phyloP scores from a whole-genome alignment of 2,329 filamentous ascomycete genomes.

The Neurospora crassa region DNA sequence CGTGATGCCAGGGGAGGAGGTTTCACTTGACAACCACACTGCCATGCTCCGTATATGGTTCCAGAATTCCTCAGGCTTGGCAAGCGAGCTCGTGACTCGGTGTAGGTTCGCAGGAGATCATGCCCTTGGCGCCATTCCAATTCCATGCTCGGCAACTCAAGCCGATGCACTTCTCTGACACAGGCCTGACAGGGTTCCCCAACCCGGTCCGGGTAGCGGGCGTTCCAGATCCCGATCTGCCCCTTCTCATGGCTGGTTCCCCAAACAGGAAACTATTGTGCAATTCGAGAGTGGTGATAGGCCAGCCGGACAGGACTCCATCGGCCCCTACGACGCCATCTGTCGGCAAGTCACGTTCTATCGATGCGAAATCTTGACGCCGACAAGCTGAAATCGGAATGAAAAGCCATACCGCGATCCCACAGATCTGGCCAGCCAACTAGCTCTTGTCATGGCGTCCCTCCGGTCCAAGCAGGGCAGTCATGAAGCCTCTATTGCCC shows the following conservation, averaged over 20 bases:
- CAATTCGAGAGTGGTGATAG: not conserved
- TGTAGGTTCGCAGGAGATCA: not conserved
- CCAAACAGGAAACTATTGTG: not conserved
- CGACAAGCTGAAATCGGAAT: not conserved
- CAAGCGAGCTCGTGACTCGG: not conserved
- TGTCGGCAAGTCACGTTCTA: not conserved
- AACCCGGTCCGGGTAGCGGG: constrained; percentile 17
- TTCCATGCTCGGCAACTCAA: constrained; percentile 22
- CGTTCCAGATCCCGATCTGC: constrained; percentile 5
- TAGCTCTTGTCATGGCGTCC: not conserved
- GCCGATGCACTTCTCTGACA: constrained; percentile 30
- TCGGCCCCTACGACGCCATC: not conserved
- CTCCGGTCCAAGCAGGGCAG: not conserved
- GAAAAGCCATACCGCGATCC: not conserved
- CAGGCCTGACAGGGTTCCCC: constrained; percentile 13
- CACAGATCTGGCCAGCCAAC: not conserved
- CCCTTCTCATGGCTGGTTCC: not conserved
- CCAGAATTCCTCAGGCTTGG: not conserved
- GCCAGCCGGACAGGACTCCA: not conserved
- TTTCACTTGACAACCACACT: not conserved
- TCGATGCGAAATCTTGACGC: not conserved
- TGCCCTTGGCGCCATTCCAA: not conserved
- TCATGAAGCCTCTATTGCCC: not conserved
- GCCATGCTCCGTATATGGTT: not conserved
- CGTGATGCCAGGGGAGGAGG: not conserved